phyloP scores from a whole-genome alignment of 768 basidiomycete genomes.

The Termitomyces sp. region DNA sequence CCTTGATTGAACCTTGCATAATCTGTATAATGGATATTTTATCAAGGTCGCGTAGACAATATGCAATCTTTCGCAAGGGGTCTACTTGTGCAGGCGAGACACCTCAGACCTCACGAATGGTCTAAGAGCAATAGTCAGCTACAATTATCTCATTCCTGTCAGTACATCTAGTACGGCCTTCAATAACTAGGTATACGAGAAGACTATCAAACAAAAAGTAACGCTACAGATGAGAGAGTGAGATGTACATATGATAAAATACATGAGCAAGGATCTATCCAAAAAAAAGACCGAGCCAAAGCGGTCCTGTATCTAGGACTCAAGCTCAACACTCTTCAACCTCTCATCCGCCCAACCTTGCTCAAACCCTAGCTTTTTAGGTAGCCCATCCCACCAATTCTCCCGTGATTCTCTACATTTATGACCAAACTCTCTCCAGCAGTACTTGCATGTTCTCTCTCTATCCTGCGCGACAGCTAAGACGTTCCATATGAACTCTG shows the following conservation, averaged over 20 bases:
- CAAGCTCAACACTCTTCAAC: neutral
- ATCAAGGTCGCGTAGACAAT: too few relatives aligned
- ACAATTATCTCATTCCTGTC: neutral
- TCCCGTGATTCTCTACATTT: neutral
- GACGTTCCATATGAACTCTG: conserved; percentile 1
- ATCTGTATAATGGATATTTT: too few relatives aligned
- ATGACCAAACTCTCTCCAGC: conserved; percentile 4
- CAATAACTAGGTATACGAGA: neutral
- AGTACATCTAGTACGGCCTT: neutral
- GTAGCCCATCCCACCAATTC: conserved; percentile 8
- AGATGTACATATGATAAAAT: neutral
- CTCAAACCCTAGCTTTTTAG: neutral
- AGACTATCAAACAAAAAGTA: neutral
- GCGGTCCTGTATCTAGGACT: neutral
- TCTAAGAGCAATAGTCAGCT: neutral
- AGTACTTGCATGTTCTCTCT: conserved; percentile 5
- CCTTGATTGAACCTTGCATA: too few relatives aligned
- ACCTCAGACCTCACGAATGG: too few relatives aligned
- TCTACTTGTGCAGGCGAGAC: neutral
- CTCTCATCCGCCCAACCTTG: conserved; percentile 5
- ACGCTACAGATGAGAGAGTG: neutral
- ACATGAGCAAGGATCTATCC: neutral
- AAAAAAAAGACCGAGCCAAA: neutral
- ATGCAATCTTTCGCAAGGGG: neutral
- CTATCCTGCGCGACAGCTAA: neutral